phyloP scores from a whole-genome alignment of 176 grass and related monocot species.

The Typha latifolia region DNA sequence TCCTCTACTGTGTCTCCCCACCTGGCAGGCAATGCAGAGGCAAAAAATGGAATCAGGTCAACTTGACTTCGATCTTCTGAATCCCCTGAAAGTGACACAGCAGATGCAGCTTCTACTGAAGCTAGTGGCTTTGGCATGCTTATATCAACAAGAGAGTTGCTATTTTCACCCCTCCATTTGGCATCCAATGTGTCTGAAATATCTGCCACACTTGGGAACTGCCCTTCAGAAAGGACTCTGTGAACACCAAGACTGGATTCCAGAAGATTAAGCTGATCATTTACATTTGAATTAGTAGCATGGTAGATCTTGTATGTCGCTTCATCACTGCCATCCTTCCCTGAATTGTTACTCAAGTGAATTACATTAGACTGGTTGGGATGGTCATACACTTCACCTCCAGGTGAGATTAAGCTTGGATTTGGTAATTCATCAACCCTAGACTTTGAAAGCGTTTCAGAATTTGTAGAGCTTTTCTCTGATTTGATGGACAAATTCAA shows the following conservation, averaged over 20 bases:
- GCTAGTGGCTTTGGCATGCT: slow-evolving; percentile 27
- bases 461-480: slow-evolving; percentile 23
- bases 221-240: slow-evolving; percentile 64
- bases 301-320: slow-evolving; percentile 27
- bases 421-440: slow-evolving; percentile 21
- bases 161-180: slow-evolving; percentile 83
- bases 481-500: slow-evolving; percentile 22
- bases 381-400: slow-evolving; percentile 18
- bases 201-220: slow-evolving; percentile 52
- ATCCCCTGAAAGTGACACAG: slow-evolving; percentile 14
- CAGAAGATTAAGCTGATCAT: slow-evolving; percentile 24
- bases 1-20: slow-evolving; percentile 52
- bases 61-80: slow-evolving; percentile 31
- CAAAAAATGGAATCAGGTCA: slow-evolving; percentile 21
- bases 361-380: slow-evolving; percentile 27
- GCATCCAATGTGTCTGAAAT: slow-evolving; percentile 75
- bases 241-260: slow-evolving; percentile 37
- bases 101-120: slow-evolving; percentile 25
- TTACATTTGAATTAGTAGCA: slow-evolving; percentile 30
- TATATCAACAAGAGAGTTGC: slow-evolving; percentile 37
- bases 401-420: slow-evolving; percentile 10
- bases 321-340: slow-evolving; percentile 20
- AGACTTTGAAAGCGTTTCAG: slow-evolving; percentile 27
- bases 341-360: slow-evolving; percentile 7
- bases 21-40: slow-evolving; percentile 35